These are phyloP conservation scores for Trifolium repens DNA, from an alignment of 306 rosid species.

Conservation along the genomic window DNA sequence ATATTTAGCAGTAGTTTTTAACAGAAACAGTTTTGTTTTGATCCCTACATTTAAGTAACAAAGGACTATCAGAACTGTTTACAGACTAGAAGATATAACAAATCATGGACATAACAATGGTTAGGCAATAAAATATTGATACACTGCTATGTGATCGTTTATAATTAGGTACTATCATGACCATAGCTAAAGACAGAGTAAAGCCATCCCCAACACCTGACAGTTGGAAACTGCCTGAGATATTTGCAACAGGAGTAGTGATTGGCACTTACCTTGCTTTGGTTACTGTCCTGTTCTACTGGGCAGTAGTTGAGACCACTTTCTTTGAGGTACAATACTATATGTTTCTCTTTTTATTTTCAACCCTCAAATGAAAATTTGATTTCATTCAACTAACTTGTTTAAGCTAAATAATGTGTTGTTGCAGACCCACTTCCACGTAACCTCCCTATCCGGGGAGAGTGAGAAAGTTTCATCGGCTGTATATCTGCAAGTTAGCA, in stretches of 20 bases:
- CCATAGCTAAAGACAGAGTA: constrained; percentile 82
- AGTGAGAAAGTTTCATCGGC: constrained; percentile 75
- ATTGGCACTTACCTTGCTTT: constrained; percentile 88
- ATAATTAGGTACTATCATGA: constrained; percentile 79
- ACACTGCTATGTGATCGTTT: constrained; percentile 9
- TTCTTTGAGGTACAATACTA: constrained; percentile 72
- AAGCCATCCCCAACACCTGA: constrained; percentile 87
- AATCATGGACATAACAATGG: constrained; percentile 8
- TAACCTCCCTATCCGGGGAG: constrained; percentile 60
- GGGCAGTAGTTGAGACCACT: constrained; percentile 61
- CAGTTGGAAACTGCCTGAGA: constrained; percentile 92
- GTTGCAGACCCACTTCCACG: constrained; percentile 65
- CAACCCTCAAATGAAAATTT: constrained; percentile 26
- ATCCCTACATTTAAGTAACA: constrained; percentile 5
- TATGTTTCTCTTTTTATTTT: constrained; percentile 9
- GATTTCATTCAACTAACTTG: constrained; percentile 23
- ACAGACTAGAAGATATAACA: constrained; percentile 12
- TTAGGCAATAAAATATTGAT: not conserved
- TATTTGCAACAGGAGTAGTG: constrained; percentile 81
- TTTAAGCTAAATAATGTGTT: constrained; percentile 31
- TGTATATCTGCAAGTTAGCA: constrained; percentile 81
- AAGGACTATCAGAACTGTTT: constrained; percentile 12
- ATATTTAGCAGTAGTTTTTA: constrained; percentile 3
- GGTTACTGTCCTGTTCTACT: constrained; percentile 77
- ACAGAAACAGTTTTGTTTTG: constrained; percentile 16